These are phyloP conservation scores for Pichia pseudocactophila DNA, from an alignment of 805 yeast genomes.

Conservation along the genomic window DNA sequence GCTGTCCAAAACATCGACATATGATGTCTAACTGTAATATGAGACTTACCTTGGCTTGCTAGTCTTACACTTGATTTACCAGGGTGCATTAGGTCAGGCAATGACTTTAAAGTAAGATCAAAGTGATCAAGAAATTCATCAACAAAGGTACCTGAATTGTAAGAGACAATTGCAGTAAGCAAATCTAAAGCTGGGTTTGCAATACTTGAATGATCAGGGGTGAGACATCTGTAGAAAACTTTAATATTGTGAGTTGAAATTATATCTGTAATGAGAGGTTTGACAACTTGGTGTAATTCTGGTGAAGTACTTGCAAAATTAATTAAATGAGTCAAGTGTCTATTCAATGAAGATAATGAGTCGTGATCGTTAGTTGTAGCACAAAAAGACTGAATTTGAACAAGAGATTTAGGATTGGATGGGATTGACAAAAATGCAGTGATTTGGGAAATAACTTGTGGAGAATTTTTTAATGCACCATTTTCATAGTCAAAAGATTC, in stretches of 20 bases:
- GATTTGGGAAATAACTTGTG: constrained; percentile 12
- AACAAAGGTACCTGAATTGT: constrained; percentile 39
- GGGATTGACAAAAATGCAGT: constrained; percentile 24
- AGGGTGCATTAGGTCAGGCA: constrained; percentile 56
- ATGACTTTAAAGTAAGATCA: constrained; percentile 53
- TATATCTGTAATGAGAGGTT: constrained; percentile 42
- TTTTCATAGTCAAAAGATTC: constrained; percentile 10
- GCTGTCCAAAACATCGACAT: constrained; percentile 56
- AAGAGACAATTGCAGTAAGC: constrained; percentile 42
- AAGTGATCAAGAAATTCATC: constrained; percentile 55
- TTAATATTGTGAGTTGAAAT: constrained; percentile 46
- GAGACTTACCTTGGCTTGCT: constrained; percentile 29
- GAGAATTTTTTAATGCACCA: not conserved
- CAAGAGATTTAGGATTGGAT: constrained; percentile 25
- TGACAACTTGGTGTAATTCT: constrained; percentile 21
- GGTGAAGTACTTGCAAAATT: constrained; percentile 15
- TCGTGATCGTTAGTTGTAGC: constrained; percentile 44
- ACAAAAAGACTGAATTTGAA: constrained; percentile 35
- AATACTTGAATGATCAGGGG: constrained; percentile 43
- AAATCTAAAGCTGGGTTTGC: constrained; percentile 58
- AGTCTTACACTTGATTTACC: constrained; percentile 33
- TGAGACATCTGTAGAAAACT: constrained; percentile 59
- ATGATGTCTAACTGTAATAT: constrained; percentile 42
- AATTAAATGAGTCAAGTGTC: constrained; percentile 32
- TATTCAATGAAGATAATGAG: constrained; percentile 37